Base-by-base conservation (phyloP, 169 alveolate species). In the Cryptosporidium tyzzeri region DNA sequence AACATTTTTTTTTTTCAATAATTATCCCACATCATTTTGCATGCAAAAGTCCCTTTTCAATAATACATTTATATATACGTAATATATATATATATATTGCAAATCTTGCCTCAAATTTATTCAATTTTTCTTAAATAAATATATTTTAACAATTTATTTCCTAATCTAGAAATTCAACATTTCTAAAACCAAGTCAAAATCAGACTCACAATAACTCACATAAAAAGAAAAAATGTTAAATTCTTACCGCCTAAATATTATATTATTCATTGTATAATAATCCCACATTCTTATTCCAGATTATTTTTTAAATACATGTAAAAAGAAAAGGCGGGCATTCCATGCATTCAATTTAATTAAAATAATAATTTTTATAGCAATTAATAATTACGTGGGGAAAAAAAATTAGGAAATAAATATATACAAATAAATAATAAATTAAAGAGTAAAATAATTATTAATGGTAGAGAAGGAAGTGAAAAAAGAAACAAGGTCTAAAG, bases 21-120 rank as follows among this genome's bases (percentile, higher is more conserved):
- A 37, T 21, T 35, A 69, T 5, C 51, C 80, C 80, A 69, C 80
- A 69, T 69, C n/a, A 41, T 69, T 50, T 41, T 69, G 51, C 80
- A 69, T 69, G 33, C 35, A 55, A 55, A 55, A 55, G 21, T 14
- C 23, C 0, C 26, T n/a, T 55, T 26, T 37, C 67, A 12, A 55
- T 16, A 48, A 48, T 45, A 12, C 14, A 45, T 45, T 6, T 45
- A 45, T 14, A 45, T 45, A 45, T 6, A 39, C 12, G 12, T 39
- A 39, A 39, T 39, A 39, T 39, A 39, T 23, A 23, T 23, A 41
- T 41, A 39, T 41, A 41, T 8, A 41, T 41, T 41, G 48, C 16
- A 41, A 41, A 9, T 8, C 48, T 41, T 41, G 1, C 10, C 9
- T 41, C 48, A 48, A 48, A 48, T 48, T 48, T 16, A 48, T 48